Percentiles rank a stretch among this genome's conserved stretches.
Evolutionary conservation across 2,329 filamentous ascomycete species (phyloP).

Genomic region (Ramularia endophylla): DNA sequence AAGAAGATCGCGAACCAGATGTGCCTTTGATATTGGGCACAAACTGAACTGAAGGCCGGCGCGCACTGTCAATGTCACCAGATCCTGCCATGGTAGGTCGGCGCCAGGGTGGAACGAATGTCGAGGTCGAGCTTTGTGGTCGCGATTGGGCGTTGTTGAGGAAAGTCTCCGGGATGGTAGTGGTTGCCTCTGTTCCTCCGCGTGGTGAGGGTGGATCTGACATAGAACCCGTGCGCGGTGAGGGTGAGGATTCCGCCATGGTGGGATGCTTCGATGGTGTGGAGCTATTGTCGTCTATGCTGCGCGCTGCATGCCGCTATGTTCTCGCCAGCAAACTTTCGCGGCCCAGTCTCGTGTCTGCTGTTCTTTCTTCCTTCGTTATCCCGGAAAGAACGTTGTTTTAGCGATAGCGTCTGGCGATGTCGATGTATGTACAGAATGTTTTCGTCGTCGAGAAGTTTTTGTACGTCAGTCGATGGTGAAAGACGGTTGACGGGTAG

Average conservation of each 20-base stretch:
- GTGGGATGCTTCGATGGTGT: too few species aligned
- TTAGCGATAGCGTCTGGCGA: background rate
- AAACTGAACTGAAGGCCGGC: constrained; percentile 34
- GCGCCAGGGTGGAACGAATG: constrained; percentile 29
- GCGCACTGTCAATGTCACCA: constrained; percentile 17
- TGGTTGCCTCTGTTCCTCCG: constrained; percentile 5
- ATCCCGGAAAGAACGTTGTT: background rate
- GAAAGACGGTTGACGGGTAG: too few species aligned
- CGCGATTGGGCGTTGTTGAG: constrained; percentile 15
- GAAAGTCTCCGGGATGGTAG: constrained; percentile 18
- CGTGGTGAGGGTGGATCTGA: constrained; percentile 12
- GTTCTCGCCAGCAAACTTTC: too few species aligned
- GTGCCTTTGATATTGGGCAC: constrained; percentile 24
- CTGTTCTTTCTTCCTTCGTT: too few species aligned
- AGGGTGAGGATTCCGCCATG: constrained; percentile 12
- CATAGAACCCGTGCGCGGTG: constrained; percentile 15
- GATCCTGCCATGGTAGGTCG: constrained; percentile 21
- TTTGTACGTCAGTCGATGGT: too few species aligned
- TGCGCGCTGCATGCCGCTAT: too few species aligned
- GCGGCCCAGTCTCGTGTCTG: too few species aligned
- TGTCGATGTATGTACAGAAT: too few species aligned
- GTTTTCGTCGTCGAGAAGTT: too few species aligned
- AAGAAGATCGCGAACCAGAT: constrained; percentile 25
- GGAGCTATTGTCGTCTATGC: too few species aligned
- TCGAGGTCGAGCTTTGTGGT: constrained; percentile 6